Base-by-base conservation (phyloP, 257 asterid genomes). In the Solanum chaucha region DNA sequence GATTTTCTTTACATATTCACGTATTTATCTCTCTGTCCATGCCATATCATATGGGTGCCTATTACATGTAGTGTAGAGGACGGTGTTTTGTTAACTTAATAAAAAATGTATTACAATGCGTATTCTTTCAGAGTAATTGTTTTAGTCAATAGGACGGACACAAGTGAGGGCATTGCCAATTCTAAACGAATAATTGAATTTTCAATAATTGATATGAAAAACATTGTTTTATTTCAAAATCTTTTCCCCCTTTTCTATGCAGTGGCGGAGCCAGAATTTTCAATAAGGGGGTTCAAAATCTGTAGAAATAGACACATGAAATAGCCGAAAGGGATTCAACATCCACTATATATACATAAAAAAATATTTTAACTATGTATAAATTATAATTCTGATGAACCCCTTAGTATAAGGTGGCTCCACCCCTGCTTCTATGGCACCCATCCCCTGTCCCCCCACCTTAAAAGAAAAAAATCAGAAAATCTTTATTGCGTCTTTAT, bases 1-100 rank as follows among this genome's bases (percentile, higher is more conserved):
- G 44, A 20, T 64, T 87, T 82, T 80, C 68, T 48, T 7, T 81
- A 81, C 85, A 81, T 80, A 80, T 55, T 81, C 85, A 48, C 35
- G 65, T 26, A 78, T 44, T 78, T 44, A 15, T 44, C 30, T 78
- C 84, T 41, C 17, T 15, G 84, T 44, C 38, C 26, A 44, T 17
- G 84, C 26, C 83, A 2, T 77, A 14, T 26, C 83, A 2, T 77
- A 13, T 26, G 64, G 41, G 41, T 44, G 59, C 41, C 67, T 80
- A 46, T 48, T 28, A 46, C 64, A 78, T 26, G 8, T 24, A 41
- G 24, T 41, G 61, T 40, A 77, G 83, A 4, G 38, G 9, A 78
- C 6, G 65, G 40, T 8, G 19, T 77, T 80, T 28, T 28, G 40
- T 15, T 15, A 80, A 44, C 41, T 46, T 15, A 22, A 15, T 61